These are phyloP conservation scores for Selaginella moellendorffii DNA, from an alignment of 75 land plant genomes.

Conservation along the genomic window DNA sequence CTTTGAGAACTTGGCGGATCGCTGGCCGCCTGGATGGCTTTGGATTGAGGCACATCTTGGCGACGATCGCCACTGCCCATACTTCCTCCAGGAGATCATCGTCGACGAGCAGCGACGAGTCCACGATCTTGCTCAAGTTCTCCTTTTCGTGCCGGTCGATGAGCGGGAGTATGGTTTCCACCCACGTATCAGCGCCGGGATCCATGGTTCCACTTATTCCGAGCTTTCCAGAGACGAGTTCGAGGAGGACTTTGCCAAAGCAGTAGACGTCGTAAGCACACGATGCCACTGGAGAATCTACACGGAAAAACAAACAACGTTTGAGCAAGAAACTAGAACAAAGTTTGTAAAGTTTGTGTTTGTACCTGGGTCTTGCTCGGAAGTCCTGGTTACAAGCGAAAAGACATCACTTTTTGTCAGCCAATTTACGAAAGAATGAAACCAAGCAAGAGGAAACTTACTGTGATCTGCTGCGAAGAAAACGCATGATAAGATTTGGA, in stretches of 20 bases:
- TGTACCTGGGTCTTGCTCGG: neutral
- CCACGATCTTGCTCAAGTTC: slow-evolving; percentile 56
- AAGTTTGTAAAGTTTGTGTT: neutral
- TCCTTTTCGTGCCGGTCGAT: slow-evolving; percentile 81
- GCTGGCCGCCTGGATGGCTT: slow-evolving; percentile 71
- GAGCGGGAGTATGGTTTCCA: slow-evolving; percentile 54
- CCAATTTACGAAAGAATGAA: too few species aligned
- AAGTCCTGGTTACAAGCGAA: neutral
- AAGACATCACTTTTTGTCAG: too few species aligned
- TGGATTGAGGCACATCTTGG: slow-evolving; percentile 75
- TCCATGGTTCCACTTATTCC: neutral
- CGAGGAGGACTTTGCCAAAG: neutral
- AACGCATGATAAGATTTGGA: slow-evolving; percentile 13
- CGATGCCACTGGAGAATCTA: slow-evolving; percentile 23
- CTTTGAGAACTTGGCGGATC: slow-evolving; percentile 72
- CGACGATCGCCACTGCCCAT: slow-evolving; percentile 95
- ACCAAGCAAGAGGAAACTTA: too few species aligned
- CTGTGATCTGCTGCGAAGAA: slow-evolving; percentile 18
- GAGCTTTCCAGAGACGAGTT: neutral
- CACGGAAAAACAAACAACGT: neutral
- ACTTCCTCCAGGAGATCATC: slow-evolving; percentile 92
- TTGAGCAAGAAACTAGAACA: neutral
- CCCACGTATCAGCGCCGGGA: slow-evolving; percentile 21
- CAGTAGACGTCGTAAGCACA: slow-evolving; percentile 32
- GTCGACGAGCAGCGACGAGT: slow-evolving; percentile 78